A percentile compares a stretch with the other conserved stretches of the same genome.
Conservation (phyloP, 2,329 filamentous ascomycete species). For the Leptographium flavum region DNA sequence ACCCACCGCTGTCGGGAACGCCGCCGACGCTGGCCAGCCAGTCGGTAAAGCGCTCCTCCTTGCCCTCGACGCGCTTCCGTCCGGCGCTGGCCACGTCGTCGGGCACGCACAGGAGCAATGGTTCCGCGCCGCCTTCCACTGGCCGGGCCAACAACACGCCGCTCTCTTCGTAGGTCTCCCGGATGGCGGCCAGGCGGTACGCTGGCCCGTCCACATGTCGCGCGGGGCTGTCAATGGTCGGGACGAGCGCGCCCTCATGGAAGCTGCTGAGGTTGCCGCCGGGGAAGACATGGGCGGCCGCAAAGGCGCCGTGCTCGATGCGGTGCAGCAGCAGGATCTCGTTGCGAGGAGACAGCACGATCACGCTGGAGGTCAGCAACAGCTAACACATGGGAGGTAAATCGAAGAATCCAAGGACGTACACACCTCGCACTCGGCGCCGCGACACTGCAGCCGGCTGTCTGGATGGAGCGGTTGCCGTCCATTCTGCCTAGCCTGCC, state of each 20-base stretch:
- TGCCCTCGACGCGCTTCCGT: conserved; percentile 57
- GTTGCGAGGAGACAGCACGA: conserved; percentile 75
- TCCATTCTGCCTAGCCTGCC: too few relatives aligned
- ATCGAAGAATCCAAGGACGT: too few relatives aligned
- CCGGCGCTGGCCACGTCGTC: conserved; percentile 40
- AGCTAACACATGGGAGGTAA: not conserved
- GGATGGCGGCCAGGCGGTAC: conserved; percentile 71
- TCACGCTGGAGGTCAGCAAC: conserved; percentile 40
- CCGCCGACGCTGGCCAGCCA: conserved; percentile 47
- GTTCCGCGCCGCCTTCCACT: too few relatives aligned
- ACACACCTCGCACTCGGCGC: not conserved
- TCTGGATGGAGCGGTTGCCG: too few relatives aligned
- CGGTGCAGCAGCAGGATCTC: conserved; percentile 80
- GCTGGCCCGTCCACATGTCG: conserved; percentile 56
- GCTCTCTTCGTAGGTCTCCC: conserved; percentile 92
- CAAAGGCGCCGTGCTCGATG: conserved; percentile 68
- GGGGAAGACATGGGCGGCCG: conserved; percentile 89
- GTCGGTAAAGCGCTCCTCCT: conserved; percentile 48
- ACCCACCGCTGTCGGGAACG: conserved; percentile 48
- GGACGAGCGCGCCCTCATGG: conserved; percentile 52
- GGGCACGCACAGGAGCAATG: conserved; percentile 41
- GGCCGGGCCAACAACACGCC: conserved; percentile 62
- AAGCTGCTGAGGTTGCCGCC: conserved; percentile 68
- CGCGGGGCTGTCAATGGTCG: conserved; percentile 27
- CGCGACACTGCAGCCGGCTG: too few relatives aligned